Percentiles rank a stretch among this genome's conserved stretches.
phyloP scores from a whole-genome alignment of 2,329 filamentous ascomycete genomes.

The Thielaviopsis euricoi region DNA sequence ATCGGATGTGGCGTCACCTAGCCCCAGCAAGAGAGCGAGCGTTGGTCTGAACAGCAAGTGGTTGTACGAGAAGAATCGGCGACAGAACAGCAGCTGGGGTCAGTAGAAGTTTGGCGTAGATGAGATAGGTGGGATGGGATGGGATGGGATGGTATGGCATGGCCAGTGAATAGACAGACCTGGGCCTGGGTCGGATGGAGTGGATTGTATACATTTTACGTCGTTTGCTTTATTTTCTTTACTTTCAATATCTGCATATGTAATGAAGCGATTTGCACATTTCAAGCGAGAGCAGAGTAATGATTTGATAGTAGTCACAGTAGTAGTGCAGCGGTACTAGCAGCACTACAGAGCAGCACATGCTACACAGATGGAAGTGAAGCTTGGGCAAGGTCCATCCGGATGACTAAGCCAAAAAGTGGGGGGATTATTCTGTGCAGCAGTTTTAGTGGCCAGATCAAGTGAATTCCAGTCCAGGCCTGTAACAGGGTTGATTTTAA shows the following conservation, averaged over 20 bases:
- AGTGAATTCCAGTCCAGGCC: no score
- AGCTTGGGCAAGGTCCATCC: no score
- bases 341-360: no score
- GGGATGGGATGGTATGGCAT: neutral
- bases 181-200: neutral
- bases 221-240: neutral
- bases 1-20: constrained; percentile 50
- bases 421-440: no score
- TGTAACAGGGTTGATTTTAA: no score
- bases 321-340: no score
- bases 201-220: neutral
- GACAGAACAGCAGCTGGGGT: constrained; percentile 30
- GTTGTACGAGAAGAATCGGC: constrained; percentile 71
- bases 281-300: neutral
- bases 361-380: no score
- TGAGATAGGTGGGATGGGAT: no score
- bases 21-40: constrained; percentile 55
- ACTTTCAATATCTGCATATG: neutral
- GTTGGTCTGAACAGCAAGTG: constrained; percentile 82
- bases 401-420: no score
- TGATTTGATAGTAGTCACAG: no score
- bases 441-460: no score
- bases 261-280: neutral
- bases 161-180: neutral
- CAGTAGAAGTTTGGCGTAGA: constrained; percentile 16